These are phyloP conservation scores for Hibiscus tridactylites DNA, from an alignment of 345 rosid genomes.

Conservation along the genomic window DNA sequence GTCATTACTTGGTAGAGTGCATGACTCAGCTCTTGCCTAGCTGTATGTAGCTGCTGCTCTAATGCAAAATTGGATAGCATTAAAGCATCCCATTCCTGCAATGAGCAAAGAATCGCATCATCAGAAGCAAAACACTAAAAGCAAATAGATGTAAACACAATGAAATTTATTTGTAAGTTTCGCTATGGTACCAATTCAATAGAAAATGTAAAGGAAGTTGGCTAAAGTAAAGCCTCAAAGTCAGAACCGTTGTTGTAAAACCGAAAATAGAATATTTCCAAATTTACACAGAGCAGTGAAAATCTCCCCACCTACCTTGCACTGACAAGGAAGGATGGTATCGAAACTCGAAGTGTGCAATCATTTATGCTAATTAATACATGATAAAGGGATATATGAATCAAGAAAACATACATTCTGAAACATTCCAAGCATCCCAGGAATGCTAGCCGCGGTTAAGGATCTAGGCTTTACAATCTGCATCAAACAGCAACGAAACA, in stretches of 20 bases:
- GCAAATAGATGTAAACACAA: background rate
- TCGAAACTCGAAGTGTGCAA: background rate
- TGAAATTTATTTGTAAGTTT: background rate
- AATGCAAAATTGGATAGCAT: slow-evolving; percentile 90
- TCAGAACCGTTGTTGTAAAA: background rate
- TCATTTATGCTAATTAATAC: background rate
- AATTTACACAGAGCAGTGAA: background rate
- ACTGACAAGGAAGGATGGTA: too few relatives aligned
- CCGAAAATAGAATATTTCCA: background rate
- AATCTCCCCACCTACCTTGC: background rate
- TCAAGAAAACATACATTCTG: slow-evolving; percentile 51
- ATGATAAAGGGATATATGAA: background rate
- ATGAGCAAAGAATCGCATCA: slow-evolving; percentile 8
- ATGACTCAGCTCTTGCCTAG: slow-evolving; percentile 96
- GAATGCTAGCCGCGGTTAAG: slow-evolving; percentile 81
- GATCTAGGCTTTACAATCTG: slow-evolving; percentile 86
- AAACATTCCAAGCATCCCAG: slow-evolving; percentile 93
- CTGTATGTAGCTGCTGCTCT: slow-evolving; percentile 97
- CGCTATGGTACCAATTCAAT: background rate
- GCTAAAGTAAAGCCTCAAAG: background rate
- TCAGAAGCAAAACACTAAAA: slow-evolving; percentile 8
- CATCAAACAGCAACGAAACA: slow-evolving; percentile 2
- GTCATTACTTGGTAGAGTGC: slow-evolving; percentile 79
- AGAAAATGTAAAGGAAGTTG: background rate
- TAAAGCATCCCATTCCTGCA: slow-evolving; percentile 94